Evolutionary conservation across 2,329 filamentous ascomycete species (phyloP).

Genomic region (Teratosphaeria gauchensis): DNA sequence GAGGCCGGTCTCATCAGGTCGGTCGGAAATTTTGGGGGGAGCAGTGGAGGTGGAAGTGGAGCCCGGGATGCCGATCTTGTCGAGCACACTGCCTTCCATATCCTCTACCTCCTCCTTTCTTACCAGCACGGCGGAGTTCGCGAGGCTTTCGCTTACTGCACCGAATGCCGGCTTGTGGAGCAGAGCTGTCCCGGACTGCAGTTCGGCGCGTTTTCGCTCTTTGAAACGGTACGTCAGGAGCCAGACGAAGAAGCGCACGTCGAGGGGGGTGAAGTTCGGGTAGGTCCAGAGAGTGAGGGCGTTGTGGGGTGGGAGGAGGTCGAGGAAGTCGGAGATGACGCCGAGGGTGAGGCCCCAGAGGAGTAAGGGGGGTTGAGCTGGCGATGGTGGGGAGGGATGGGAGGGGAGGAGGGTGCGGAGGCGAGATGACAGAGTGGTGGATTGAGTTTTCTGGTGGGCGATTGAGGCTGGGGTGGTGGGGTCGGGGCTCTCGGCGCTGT

Average conservation of each 20-base stretch:
- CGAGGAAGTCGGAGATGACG: conserved; percentile 57
- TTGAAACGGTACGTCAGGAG: conserved; percentile 50
- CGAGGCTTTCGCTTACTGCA: conserved; percentile 15
- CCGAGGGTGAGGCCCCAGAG: conserved; percentile 62
- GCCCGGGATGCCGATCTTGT: not conserved
- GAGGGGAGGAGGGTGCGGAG: conserved; percentile 9
- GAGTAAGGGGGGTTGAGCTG: conserved; percentile 41
- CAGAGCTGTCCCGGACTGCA: conserved; percentile 22
- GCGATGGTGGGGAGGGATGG: conserved; percentile 16
- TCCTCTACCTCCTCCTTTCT: not conserved
- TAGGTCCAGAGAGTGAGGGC: conserved; percentile 56
- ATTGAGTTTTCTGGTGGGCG: conserved; percentile 17
- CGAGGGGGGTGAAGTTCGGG: conserved; percentile 56
- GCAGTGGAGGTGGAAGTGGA: not conserved
- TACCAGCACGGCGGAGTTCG: conserved; percentile 9
- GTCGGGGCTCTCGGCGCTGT: conserved; percentile 38
- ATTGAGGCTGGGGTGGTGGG: conserved; percentile 10
- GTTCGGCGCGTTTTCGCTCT: conserved; percentile 35
- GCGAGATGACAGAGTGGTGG: conserved; percentile 2
- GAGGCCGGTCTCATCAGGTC: conserved; percentile 36
- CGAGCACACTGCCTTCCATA: not conserved
- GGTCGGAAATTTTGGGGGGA: not conserved
- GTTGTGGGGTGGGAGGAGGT: conserved; percentile 55
- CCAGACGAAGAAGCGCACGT: conserved; percentile 51
- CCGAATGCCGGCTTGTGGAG: conserved; percentile 16